Evolutionary conservation across 2,329 filamentous ascomycete species (phyloP).

Genomic region (Pseudocercospora eumusae): DNA sequence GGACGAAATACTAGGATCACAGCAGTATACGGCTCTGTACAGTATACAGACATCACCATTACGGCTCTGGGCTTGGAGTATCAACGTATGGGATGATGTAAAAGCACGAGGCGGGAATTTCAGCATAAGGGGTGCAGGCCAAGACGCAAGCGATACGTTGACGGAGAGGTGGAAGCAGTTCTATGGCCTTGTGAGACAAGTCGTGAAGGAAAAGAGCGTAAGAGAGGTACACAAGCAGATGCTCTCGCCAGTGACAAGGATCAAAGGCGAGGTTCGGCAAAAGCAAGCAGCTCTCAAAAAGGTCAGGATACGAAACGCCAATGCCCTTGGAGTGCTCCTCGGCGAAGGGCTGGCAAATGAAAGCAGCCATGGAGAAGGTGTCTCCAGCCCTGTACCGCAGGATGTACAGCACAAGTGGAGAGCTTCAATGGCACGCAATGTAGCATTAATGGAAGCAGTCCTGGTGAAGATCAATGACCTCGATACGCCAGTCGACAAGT

Average conservation of each 20-base stretch:
- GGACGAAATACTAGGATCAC: constrained; percentile 82
- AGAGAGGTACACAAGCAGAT: constrained; percentile 70
- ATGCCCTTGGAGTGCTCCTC: constrained; percentile 81
- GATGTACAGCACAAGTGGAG: constrained; percentile 61
- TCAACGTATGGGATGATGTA: constrained; percentile 69
- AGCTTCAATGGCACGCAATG: constrained; percentile 73
- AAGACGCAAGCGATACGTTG: constrained; percentile 37
- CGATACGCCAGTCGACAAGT: constrained; percentile 56
- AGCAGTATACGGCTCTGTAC: constrained; percentile 77
- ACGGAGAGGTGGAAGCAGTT: constrained; percentile 54
- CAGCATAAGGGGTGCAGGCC: constrained; percentile 30
- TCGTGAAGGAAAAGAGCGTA: constrained; percentile 70
- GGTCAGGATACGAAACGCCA: constrained; percentile 77
- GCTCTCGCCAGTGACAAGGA: constrained; percentile 74
- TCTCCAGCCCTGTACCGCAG: constrained; percentile 33
- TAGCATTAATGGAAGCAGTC: constrained; percentile 83
- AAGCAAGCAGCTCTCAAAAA: constrained; percentile 73
- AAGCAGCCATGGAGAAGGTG: constrained; percentile 40
- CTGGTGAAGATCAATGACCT: constrained; percentile 68
- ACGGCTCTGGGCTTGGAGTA: constrained; percentile 70
- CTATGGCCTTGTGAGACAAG: constrained; percentile 76
- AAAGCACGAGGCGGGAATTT: constrained; percentile 40
- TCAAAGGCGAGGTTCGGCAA: constrained; percentile 70
- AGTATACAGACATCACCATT: constrained; percentile 81
- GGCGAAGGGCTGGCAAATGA: constrained; percentile 74